Conservation (phyloP, 441 rosid species). For the Pelargonium fulgidum region DNA sequence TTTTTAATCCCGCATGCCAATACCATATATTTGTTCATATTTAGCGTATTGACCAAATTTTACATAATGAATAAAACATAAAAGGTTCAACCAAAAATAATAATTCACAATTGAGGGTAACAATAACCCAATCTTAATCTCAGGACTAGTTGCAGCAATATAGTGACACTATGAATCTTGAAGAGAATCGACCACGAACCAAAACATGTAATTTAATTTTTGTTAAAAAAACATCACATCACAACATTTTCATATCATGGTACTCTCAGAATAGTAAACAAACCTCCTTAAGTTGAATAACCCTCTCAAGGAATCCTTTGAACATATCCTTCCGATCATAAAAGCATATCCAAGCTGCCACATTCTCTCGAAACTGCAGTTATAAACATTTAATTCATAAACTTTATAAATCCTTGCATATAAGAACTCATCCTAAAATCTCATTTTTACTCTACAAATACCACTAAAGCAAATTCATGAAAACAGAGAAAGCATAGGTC, state of each 20-base stretch:
- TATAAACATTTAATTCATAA: slow-evolving; percentile 8
- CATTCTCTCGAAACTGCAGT: slow-evolving; percentile 93
- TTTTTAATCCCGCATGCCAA: neutral
- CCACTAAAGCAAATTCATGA: neutral
- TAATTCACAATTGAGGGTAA: neutral
- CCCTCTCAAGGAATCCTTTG: slow-evolving; percentile 67
- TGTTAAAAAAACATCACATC: neutral
- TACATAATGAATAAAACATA: neutral
- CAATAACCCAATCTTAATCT: neutral
- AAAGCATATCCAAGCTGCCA: slow-evolving; percentile 96
- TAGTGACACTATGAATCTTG: slow-evolving; percentile 9
- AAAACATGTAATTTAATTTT: slow-evolving; percentile 2
- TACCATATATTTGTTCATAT: neutral
- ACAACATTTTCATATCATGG: slow-evolving; percentile 2
- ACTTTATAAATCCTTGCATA: slow-evolving; percentile 4
- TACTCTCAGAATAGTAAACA: slow-evolving; percentile 21
- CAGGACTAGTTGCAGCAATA: neutral
- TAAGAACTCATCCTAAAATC: neutral
- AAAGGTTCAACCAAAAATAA: neutral
- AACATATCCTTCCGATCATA: slow-evolving; percentile 67
- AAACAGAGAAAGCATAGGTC: slow-evolving; percentile 1
- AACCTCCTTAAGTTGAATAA: slow-evolving; percentile 87
- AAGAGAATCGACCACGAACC: neutral
- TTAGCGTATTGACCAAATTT: neutral
- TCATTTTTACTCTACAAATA: neutral